Percentiles rank a stretch among this genome's conserved stretches.
Evolutionary conservation across 108 stramenopile species (phyloP).

Genomic region (Pinguiococcus pyrenoidosus): DNA sequence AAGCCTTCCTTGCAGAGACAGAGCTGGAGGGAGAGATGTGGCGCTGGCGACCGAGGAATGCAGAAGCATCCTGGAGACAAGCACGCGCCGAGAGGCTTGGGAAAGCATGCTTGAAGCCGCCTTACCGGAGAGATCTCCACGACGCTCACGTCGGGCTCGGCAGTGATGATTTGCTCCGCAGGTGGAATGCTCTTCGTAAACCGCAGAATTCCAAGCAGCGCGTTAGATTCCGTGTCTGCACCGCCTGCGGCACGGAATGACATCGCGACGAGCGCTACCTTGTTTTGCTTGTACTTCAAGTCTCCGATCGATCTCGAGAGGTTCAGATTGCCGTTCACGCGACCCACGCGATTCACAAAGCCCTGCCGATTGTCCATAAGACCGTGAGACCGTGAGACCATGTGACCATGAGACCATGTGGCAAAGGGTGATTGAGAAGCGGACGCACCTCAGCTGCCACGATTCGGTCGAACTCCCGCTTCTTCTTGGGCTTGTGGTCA

Average conservation of each 20-base stretch:
- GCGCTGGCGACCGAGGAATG: too few relatives aligned
- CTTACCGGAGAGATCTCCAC: conserved; percentile 11
- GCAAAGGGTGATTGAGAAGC: too few relatives aligned
- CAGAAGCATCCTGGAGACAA: too few relatives aligned
- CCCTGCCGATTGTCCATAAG: conserved; percentile 26
- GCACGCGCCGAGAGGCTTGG: too few relatives aligned
- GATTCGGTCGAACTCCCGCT: conserved; percentile 38
- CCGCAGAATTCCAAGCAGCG: not conserved
- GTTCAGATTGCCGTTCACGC: conserved; percentile 88
- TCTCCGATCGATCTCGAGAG: conserved; percentile 87
- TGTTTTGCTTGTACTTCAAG: conserved; percentile 69
- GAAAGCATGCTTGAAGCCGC: too few relatives aligned
- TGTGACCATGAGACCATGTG: too few relatives aligned
- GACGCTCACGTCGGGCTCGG: conserved; percentile 32
- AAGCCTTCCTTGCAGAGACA: too few relatives aligned
- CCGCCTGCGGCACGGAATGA: not conserved
- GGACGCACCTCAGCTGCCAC: too few relatives aligned
- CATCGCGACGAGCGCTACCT: not conserved
- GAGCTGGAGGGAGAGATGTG: too few relatives aligned
- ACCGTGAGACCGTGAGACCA: too few relatives aligned
- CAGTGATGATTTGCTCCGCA: conserved; percentile 36
- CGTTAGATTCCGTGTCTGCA: not conserved
- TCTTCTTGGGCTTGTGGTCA: conserved; percentile 75
- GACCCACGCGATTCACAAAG: conserved; percentile 59
- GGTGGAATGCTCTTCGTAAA: conserved; percentile 3